phyloP scores from a whole-genome alignment of 1,284 basidiomycete genomes.

The Inonotus obliquus region DNA sequence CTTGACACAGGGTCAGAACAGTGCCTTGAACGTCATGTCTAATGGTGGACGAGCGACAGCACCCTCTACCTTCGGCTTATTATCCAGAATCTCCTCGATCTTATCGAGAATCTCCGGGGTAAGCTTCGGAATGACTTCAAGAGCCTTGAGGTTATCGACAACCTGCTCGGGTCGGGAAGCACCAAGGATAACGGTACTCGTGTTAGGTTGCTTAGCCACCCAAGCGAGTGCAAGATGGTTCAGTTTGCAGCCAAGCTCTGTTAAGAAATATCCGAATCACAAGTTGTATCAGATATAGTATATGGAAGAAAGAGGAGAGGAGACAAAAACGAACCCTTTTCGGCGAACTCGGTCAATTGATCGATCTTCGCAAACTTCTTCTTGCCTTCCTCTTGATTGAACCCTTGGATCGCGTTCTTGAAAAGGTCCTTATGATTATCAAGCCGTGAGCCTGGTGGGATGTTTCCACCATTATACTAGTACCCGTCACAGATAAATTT shows the following conservation, averaged over 20 bases:
- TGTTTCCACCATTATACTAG: slow-evolving; percentile 40
- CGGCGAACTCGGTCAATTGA: slow-evolving; percentile 61
- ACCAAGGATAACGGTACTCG: slow-evolving; percentile 57
- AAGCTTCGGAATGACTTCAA: slow-evolving; percentile 67
- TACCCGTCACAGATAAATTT: no score
- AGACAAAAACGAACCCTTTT: slow-evolving; percentile 29
- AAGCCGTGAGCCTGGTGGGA: slow-evolving; percentile 60
- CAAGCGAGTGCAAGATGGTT: slow-evolving; percentile 61
- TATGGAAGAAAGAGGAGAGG: slow-evolving; percentile 25
- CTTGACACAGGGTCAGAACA: not conserved
- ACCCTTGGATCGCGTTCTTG: slow-evolving; percentile 38
- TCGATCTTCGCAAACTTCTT: slow-evolving; percentile 67
- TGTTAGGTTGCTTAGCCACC: slow-evolving; percentile 62
- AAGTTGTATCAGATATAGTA: not conserved
- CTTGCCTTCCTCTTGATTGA: slow-evolving; percentile 48
- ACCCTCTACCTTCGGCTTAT: slow-evolving; percentile 37
- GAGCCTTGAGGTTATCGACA: slow-evolving; percentile 62
- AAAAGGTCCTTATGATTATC: slow-evolving; percentile 51
- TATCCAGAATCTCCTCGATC: slow-evolving; percentile 63
- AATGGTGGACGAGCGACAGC: not conserved
- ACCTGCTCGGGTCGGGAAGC: slow-evolving; percentile 55
- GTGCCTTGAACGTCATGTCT: not conserved
- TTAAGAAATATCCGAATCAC: slow-evolving; percentile 24
- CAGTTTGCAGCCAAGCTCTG: slow-evolving; percentile 51
- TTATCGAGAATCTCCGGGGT: slow-evolving; percentile 58